Evolutionary conservation across 78 protist species (phyloP), one percentile per base, ranked within the genome.

Genomic region (Protostelium mycophagum): DNA sequence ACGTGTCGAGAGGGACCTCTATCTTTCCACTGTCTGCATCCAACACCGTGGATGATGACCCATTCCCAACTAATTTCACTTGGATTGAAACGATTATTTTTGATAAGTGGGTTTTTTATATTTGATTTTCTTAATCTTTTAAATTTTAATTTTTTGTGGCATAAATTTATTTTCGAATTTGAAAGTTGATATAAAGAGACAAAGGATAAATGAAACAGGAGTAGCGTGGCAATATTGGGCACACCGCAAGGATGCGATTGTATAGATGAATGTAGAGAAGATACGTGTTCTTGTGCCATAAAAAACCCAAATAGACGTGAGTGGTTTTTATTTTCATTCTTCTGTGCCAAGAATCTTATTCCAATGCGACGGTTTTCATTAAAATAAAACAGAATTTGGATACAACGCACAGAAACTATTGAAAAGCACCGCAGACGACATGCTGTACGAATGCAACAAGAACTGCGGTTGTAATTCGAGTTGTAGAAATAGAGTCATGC

Each of bases 381-480:
- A n/a, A n/a, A n/a, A n/a, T n/a, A n/a, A n/a, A n/a, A n/a, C 63
- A 25, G 86, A 1, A n/a, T 35, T n/a, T 25, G 23, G 38, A 28
- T 29, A n/a, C 9, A 85, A 38, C 0, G 28, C 38, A 34, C 1
- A 85, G 38, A 87, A 89, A 28, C n/a, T 28, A 0, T 16, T 0
- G 23, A 5, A n/a, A 23, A n/a, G n/a, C 28, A 38, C 37, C 28
- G n/a, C 0, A 16, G n/a, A n/a, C n/a, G n/a, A n/a, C n/a, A n/a
- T n/a, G n/a, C 34, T 93, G 38, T 88, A 89, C 36, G 96, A 94
- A 87, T 94, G 96, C 89, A 86, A 83, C 38, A n/a, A 85, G 1
- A n/a, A n/a, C 37, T 94, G 96, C 73, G 35, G 35, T 25, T 94
- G 96, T 35, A 1, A 38, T 1, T 38, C 39, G 35, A 29, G 0